Evolutionary conservation across 805 yeast genomes (phyloP), one percentile per base, ranked within the genome.

Genomic region (Candida namnaoensis): DNA sequence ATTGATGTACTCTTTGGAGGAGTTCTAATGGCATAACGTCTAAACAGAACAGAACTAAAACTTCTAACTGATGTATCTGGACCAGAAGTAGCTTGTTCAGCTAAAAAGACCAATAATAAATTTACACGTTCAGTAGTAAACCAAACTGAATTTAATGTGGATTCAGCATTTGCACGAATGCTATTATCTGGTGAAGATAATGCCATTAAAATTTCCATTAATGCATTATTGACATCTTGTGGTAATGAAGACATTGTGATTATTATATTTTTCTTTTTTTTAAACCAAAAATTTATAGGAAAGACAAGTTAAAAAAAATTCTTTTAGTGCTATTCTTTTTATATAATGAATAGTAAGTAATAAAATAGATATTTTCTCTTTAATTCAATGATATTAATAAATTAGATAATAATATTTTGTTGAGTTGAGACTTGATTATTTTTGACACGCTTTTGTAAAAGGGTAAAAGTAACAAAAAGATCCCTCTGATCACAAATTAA

Each of bases 21-120:
- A 5, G 88, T 75, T 53, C 80, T 80, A 44, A 82, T 74, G 7
- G 96, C 88, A 48, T 88, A 74, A 55, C 96, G 78, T 60, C 99
- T 75, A 60, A 93, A 87, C 44, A 93, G 64, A 27, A 93, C 96
- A 3, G 97, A 95, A 13, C 93, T 71, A 54, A 88, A 80, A 0
- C 91, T 77, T 44, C 76, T 68, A 6, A 74, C 61, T n/a, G 74
- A 68, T 38, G 79, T 80, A 47, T 73, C 72, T n/a, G 69, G 64
- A 10, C 90, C 86, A 32, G 52, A 55, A 4, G 80, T 71, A 4
- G 96, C 79, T 53, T 82, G 90, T 57, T 83, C 85, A 5, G 96
- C 88, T 38, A 91, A 70, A 51, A 87, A 93, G 3, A 82, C 68
- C 44, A 91, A 68, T 37, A 91, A 66, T 44, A 80, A 60, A 49